Evolutionary conservation across 2,329 filamentous ascomycete genomes (phyloP).

Genomic region (Xylariaceae sp.): DNA sequence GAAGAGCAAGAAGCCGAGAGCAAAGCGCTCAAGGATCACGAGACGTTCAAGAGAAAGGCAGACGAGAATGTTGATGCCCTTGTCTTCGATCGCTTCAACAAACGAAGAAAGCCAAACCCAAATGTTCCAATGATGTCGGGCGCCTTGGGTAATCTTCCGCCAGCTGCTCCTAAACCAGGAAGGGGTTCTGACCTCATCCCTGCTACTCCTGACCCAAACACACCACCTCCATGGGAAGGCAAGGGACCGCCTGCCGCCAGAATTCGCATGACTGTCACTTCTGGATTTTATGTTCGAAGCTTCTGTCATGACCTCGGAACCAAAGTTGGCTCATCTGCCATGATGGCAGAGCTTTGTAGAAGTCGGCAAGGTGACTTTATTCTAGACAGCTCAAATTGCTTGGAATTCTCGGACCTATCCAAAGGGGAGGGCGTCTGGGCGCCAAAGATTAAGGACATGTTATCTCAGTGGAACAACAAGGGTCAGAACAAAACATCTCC

Average conservation of each 20-base stretch:
- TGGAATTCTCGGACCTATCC: conserved; percentile 73
- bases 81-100: conserved; percentile 45
- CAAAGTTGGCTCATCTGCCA: conserved; percentile 72
- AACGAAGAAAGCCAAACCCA: conserved; percentile 33
- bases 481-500: conserved; percentile 1
- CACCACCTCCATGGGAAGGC: conserved; percentile 53
- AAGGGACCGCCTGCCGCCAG: conserved; percentile 71
- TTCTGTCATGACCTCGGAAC: conserved; percentile 88
- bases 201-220: conserved; percentile 39
- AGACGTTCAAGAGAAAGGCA: conserved; percentile 54
- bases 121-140: conserved; percentile 52
- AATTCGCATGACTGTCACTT: conserved; percentile 87
- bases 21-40: conserved; percentile 51
- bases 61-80: conserved; percentile 55
- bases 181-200: conserved; percentile 53
- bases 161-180: conserved; percentile 33
- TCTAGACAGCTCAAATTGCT: conserved; percentile 63
- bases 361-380: conserved; percentile 78
- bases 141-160: conserved; percentile 48
- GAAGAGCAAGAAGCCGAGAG: conserved; percentile 53
- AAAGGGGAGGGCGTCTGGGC: conserved; percentile 80
- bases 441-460: conserved; percentile 59
- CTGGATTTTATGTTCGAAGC: conserved; percentile 93
- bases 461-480: conserved; percentile 36
- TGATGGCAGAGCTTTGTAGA: conserved; percentile 82